Conservation (phyloP, 495 filamentous ascomycete genomes). For the Poronia punctata region DNA sequence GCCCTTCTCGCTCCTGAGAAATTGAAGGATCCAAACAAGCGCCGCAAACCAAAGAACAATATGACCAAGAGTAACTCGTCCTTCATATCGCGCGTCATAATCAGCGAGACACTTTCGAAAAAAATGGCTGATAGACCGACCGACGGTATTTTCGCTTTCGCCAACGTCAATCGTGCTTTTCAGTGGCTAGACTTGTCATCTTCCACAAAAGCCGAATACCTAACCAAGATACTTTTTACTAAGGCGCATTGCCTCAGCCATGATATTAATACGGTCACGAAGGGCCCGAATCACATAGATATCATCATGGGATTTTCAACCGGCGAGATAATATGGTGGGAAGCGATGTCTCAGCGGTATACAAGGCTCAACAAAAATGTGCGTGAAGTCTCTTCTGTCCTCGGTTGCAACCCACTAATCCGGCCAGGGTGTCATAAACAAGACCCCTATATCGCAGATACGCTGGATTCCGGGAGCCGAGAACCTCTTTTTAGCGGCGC, state of each 20-base stretch:
- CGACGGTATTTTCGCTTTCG: constrained; percentile 83
- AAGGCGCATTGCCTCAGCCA: constrained; percentile 94
- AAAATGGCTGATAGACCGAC: constrained; percentile 67
- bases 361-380: constrained; percentile 93
- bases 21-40: constrained; percentile 70
- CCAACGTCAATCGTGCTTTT: constrained; percentile 89
- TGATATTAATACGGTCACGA: constrained; percentile 81
- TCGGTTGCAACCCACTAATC: constrained; percentile 5
- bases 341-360: constrained; percentile 94
- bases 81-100: constrained; percentile 91
- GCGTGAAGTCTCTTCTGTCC: not conserved
- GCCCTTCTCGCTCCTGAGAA: constrained; percentile 51
- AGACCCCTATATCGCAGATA: constrained; percentile 76
- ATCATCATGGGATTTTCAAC: constrained; percentile 93
- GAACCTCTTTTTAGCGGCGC: constrained; percentile 83
- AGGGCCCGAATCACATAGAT: constrained; percentile 71
- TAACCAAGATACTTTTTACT: constrained; percentile 93
- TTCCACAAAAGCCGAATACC: constrained; percentile 63
- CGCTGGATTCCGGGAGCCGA: constrained; percentile 93
- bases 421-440: constrained; percentile 70
- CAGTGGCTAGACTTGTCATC: constrained; percentile 60
- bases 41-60: constrained; percentile 91
- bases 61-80: constrained; percentile 97
- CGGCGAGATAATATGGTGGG: constrained; percentile 97
- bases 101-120: constrained; percentile 73